Evolutionary conservation across 2,329 filamentous ascomycete genomes (phyloP), one percentile per base, ranked within the genome.

Genomic region (Sporothrix curviconia): DNA sequence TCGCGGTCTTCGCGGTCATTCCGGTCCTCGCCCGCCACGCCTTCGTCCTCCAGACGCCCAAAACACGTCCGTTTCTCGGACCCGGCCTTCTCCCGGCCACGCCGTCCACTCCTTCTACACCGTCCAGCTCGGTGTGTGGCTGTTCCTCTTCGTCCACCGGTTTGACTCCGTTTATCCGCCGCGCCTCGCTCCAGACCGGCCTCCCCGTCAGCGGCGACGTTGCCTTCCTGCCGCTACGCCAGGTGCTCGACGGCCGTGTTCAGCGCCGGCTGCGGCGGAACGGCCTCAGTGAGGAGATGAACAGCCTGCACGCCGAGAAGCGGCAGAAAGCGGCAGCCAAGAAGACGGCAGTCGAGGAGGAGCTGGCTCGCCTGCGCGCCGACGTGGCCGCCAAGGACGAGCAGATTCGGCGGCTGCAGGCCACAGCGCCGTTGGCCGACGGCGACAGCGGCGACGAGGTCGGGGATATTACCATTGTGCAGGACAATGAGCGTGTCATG

Each of bases 61-160:
- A 80, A 78, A 62, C 72, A 73, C 57, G 80, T 84, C 22, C 78
- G 82, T 37, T 83, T 84, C 68, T 85, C 82, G 0, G 81, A 84
- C 40, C 80, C 80, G 8, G 80, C 78, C 0, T 40, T 34, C 7
- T 1, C 28, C 7, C 22, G 19, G 11, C 28, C 7, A 32, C 14
- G 15, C 72, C 73, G 1, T 65, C 70, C 0, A 59, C 70, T 37
- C 59, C 68, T 15, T 58, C 62, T 7, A 67, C 11, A 56, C 63
- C 36, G 61, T 58, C 36, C 64, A 2, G 4, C 22, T 25, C 51
- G 6, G 19, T 32, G 17, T 59, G 70, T 19, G n/a, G n/a, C n/a
- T n/a, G n/a, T n/a, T n/a, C n/a, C n/a, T n/a, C n/a, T n/a, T n/a
- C n/a, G n/a, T 73, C 76, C 2, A 82, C 78, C 1, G 82, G 82